Evolutionary conservation across 1,284 basidiomycete species (phyloP).

Genomic region (Pulchroboletus neoregius): DNA sequence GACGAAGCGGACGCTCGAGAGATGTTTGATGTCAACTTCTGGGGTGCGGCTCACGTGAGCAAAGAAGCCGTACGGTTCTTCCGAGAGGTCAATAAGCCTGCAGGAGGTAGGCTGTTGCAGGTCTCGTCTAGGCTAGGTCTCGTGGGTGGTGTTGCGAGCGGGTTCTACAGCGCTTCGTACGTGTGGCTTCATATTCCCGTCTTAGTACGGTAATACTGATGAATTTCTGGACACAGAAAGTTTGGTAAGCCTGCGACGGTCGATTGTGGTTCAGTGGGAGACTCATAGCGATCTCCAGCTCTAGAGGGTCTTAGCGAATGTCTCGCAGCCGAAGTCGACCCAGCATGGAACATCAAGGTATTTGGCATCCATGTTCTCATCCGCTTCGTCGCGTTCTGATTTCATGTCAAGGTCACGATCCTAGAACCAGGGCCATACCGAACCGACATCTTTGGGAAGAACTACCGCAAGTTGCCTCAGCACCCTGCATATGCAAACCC

Average conservation of each 20-base stretch:
- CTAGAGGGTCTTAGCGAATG: conserved; percentile 30
- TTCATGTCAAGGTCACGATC: conserved; percentile 18
- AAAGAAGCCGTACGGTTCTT: conserved; percentile 34
- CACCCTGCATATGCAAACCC: conserved; percentile 26
- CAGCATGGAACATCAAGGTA: conserved; percentile 33
- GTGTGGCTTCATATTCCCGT: neutral
- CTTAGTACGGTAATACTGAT: neutral
- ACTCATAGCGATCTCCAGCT: conserved; percentile 15
- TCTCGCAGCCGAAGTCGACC: conserved; percentile 27
- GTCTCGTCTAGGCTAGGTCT: conserved; percentile 28
- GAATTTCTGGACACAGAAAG: conserved; percentile 19
- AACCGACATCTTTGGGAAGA: conserved; percentile 12
- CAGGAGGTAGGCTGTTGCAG: conserved; percentile 35
- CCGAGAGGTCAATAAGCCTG: conserved; percentile 37
- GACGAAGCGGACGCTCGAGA: conserved; percentile 26
- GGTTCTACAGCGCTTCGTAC: conserved; percentile 28
- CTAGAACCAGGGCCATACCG: conserved; percentile 26
- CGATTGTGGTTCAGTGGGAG: neutral
- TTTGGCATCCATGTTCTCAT: neutral
- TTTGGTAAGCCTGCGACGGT: conserved; percentile 13
- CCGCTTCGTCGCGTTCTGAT: neutral
- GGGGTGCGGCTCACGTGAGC: conserved; percentile 32
- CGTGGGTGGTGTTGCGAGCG: conserved; percentile 3
- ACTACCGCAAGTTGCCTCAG: conserved; percentile 1
- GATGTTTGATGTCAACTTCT: conserved; percentile 37